Evolutionary conservation across 2,329 filamentous ascomycete genomes (phyloP).

Genomic region (Scytalidium sp.): DNA sequence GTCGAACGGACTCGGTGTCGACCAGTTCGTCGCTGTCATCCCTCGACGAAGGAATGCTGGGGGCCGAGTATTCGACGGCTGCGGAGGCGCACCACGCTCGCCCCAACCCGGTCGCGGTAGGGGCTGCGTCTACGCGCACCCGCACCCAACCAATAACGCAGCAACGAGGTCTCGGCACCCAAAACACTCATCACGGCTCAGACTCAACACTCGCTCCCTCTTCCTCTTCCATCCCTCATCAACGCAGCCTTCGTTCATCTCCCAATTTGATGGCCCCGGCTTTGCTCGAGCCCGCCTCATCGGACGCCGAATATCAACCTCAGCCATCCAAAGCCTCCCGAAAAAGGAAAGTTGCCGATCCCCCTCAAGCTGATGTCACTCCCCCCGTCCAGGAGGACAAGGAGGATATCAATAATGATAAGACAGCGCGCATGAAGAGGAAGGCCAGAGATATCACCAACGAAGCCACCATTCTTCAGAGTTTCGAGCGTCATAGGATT

Average conservation of each 20-base stretch:
- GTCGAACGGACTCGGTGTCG: slow-evolving; percentile 24
- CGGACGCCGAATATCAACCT: background rate
- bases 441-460: slow-evolving; percentile 22
- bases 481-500: slow-evolving; percentile 23
- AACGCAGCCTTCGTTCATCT: background rate
- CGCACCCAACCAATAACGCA: slow-evolving; percentile 9
- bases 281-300: background rate
- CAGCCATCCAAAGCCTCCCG: background rate
- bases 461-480: slow-evolving; percentile 10
- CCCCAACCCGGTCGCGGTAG: slow-evolving; percentile 10
- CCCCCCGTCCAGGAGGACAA: background rate
- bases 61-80: slow-evolving; percentile 8
- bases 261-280: background rate
- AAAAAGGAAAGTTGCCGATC: background rate
- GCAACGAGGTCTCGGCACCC: background rate
- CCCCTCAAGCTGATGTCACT: background rate
- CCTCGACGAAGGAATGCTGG: slow-evolving; percentile 26
- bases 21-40: slow-evolving; percentile 35
- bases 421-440: slow-evolving; percentile 18
- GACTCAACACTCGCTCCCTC: background rate
- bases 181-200: background rate
- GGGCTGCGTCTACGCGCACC: slow-evolving; percentile 3
- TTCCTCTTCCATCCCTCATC: background rate
- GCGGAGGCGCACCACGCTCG: slow-evolving; percentile 4
- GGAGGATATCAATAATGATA: slow-evolving; percentile 1